Evolutionary conservation across 768 basidiomycete genomes (phyloP).

Genomic region (Leccinum uliginosum): DNA sequence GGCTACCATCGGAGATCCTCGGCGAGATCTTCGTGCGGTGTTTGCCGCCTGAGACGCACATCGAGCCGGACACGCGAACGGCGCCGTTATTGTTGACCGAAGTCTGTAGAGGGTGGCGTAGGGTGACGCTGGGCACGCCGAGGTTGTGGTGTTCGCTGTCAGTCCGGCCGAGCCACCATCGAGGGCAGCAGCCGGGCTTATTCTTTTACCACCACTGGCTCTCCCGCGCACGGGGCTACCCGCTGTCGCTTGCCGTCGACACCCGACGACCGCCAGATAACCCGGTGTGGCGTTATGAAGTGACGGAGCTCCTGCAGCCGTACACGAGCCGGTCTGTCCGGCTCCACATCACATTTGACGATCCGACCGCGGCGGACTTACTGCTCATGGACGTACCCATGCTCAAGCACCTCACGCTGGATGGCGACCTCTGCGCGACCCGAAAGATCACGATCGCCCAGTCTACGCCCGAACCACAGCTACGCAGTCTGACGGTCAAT

Average conservation of each 20-base stretch:
- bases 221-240: slow-evolving; percentile 16
- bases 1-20: slow-evolving; percentile 42
- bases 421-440: slow-evolving; percentile 3
- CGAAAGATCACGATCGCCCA: slow-evolving; percentile 10
- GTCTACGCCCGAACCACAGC: not conserved
- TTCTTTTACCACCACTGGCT: slow-evolving; percentile 18
- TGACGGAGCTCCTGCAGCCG: slow-evolving; percentile 20
- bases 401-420: slow-evolving; percentile 16
- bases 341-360: slow-evolving; percentile 13
- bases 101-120: slow-evolving; percentile 42
- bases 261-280: slow-evolving; percentile 8
- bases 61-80: slow-evolving; percentile 19
- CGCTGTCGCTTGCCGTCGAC: slow-evolving; percentile 21
- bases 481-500: slow-evolving; percentile 14
- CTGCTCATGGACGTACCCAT: slow-evolving; percentile 18
- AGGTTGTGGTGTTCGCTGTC: slow-evolving; percentile 45
- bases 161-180: slow-evolving; percentile 5
- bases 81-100: slow-evolving; percentile 37
- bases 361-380: slow-evolving; percentile 6
- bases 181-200: slow-evolving; percentile 6
- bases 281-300: slow-evolving; percentile 19
- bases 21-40: slow-evolving; percentile 44
- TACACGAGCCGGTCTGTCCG: slow-evolving; percentile 11
- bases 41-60: slow-evolving; percentile 22
- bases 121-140: slow-evolving; percentile 36